Base-by-base conservation (phyloP, 1,284 basidiomycete genomes). In the Pholiota adiposa region DNA sequence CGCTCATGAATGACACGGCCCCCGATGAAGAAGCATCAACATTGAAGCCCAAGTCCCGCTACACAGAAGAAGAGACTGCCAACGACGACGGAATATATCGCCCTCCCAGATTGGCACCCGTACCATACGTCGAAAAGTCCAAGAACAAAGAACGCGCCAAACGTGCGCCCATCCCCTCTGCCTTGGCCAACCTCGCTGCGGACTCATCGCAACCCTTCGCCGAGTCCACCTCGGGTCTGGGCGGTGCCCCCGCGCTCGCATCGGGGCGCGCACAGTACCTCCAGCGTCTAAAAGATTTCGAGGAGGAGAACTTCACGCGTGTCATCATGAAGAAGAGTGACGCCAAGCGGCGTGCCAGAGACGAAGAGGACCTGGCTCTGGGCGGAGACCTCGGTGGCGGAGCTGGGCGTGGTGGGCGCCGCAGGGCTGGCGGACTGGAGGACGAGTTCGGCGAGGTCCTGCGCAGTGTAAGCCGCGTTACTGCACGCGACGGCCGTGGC, bases 241-340 rank as follows among this genome's bases (percentile, higher is more conserved):
- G 91, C 7, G 80, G 82, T 54, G 85, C 79, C 61, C 88, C 81
- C 38, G 79, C 79, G 56, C 79, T 85, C 14, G 75, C 73, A 43
- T 90, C 89, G 1, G 80, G 83, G 19, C 89, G 93, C 23, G 92
- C 91, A 8, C 83, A 87, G 34, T 88, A 94, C 63, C 81, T 98
- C 61, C 86, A 89, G 66, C 85, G 90, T 12, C 89, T 98, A 79
- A 87, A 87, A 54, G 91, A 94, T 65, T 99, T 94, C 75, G 97
- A 99, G 77, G 97, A 98, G 75, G 93, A 94, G 56, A 97, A 98
- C 75, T 96, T 98, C 79, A 95, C 92, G 27, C 88, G 97, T 57
- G 74, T 98, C 57, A 85, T 97, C 62, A 91, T 96, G 84, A 93
- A 90, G 73, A 98, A 98, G 83, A 90, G 89, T 70, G 97, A 98